phyloP scores from a whole-genome alignment of 164 flowering plant genomes.

The Vitis rotundifolia region DNA sequence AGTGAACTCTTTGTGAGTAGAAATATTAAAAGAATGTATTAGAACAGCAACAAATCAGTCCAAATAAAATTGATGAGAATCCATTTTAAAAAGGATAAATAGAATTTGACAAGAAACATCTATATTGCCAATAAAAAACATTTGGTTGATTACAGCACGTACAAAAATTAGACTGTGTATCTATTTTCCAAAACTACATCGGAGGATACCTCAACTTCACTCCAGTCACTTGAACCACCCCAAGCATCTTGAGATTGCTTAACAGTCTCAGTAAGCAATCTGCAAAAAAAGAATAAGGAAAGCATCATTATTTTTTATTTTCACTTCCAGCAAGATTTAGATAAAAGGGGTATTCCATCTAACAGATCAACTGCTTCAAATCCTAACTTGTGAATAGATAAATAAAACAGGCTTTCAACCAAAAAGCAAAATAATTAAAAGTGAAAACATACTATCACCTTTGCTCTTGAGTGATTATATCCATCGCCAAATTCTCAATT shows the following conservation, averaged over 20 bases:
- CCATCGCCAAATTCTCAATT: no score
- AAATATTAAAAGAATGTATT: no score
- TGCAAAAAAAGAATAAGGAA: constrained; percentile 23
- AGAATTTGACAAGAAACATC: neutral
- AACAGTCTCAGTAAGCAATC: constrained; percentile 73
- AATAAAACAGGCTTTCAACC: neutral
- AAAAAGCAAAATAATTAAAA: neutral
- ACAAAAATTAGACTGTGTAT: no score
- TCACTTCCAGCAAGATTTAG: neutral
- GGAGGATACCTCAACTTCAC: constrained; percentile 62
- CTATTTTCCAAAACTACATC: neutral
- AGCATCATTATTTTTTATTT: neutral
- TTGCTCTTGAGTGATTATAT: no score
- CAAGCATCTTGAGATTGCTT: constrained; percentile 60
- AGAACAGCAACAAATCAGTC: no score
- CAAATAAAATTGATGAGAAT: no score
- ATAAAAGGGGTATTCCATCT: neutral
- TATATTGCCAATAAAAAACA: neutral
- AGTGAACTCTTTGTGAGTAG: no score
- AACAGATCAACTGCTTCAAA: neutral
- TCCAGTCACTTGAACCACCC: constrained; percentile 69
- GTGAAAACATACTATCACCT: no score
- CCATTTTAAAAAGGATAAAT: no score
- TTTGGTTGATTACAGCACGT: neutral
- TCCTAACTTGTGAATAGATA: neutral